Conservation (phyloP, 2,329 filamentous ascomycete species). For the Stachybotrys echinatus region DNA sequence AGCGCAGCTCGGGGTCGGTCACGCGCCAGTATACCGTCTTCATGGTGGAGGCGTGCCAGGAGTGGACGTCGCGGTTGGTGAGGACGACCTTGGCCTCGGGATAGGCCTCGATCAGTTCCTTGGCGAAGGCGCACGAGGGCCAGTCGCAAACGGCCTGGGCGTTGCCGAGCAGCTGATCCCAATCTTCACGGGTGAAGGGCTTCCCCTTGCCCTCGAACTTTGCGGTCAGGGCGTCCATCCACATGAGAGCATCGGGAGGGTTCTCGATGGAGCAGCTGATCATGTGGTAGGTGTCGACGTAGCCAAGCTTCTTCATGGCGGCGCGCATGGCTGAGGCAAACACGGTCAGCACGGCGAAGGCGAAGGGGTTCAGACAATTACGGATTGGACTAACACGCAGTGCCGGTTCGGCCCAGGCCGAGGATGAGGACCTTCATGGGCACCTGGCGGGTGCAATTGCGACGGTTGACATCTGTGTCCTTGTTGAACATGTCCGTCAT, state of each 20-base stretch:
- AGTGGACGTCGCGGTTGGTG: constrained; percentile 60
- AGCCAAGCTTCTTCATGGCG: constrained; percentile 62
- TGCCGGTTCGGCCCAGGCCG: constrained; percentile 65
- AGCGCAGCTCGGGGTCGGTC: constrained; percentile 51
- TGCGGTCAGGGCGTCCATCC: constrained; percentile 62
- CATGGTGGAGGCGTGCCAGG: constrained; percentile 57
- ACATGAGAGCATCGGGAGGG: constrained; percentile 55
- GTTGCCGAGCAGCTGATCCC: constrained; percentile 63
- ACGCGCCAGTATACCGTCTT: constrained; percentile 65
- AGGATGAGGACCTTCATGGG: constrained; percentile 70
- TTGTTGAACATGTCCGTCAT: constrained; percentile 56
- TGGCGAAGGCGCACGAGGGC: constrained; percentile 62
- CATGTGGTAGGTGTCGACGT: constrained; percentile 68
- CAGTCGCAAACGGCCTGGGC: constrained; percentile 65
- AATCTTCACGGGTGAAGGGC: constrained; percentile 59
- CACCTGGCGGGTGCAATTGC: constrained; percentile 58
- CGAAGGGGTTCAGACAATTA: neutral
- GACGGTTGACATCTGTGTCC: constrained; percentile 64
- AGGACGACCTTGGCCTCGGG: constrained; percentile 68
- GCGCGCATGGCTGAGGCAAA: constrained; percentile 49
- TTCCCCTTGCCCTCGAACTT: constrained; percentile 29
- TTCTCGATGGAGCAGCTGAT: constrained; percentile 64
- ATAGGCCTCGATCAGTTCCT: constrained; percentile 66
- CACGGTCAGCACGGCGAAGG: constrained; percentile 1
- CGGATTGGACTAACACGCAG: constrained; percentile 51